Percentiles rank a stretch among this genome's conserved stretches.
phyloP scores from a whole-genome alignment of 805 yeast species.

The Saturnispora hagleri region DNA sequence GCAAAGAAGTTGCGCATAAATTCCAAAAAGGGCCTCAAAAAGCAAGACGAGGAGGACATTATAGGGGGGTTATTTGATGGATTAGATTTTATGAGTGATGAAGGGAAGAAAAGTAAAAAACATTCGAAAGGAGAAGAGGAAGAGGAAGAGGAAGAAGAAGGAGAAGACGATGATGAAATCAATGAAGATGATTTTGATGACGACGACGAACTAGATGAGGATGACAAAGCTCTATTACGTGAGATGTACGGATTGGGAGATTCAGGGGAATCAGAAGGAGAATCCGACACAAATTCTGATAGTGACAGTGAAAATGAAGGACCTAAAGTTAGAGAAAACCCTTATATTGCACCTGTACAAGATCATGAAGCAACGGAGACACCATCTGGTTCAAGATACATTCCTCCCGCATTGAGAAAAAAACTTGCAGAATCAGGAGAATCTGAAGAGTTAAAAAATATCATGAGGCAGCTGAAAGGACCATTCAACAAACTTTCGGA shows the following conservation, averaged over 20 bases:
- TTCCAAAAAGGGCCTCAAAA: conserved; percentile 43
- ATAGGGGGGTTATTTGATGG: conserved; percentile 79
- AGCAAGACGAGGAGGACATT: conserved; percentile 58
- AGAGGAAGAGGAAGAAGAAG: conserved; percentile 13
- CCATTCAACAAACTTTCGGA: conserved; percentile 85
- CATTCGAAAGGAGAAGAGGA: not conserved
- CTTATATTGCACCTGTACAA: conserved; percentile 56
- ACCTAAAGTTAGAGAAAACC: conserved; percentile 50
- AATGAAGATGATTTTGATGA: conserved; percentile 26
- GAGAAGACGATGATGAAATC: conserved; percentile 19
- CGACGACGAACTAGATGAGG: conserved; percentile 26
- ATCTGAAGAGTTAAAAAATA: conserved; percentile 37
- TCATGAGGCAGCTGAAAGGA: conserved; percentile 66
- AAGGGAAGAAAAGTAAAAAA: not conserved
- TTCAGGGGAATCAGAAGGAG: conserved; percentile 12
- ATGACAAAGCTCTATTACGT: conserved; percentile 22
- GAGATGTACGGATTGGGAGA: conserved; percentile 27
- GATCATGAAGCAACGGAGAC: conserved; percentile 13
- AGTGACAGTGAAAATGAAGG: conserved; percentile 23
- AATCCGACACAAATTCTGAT: conserved; percentile 15
- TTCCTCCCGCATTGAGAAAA: conserved; percentile 82
- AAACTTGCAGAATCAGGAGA: conserved; percentile 31
- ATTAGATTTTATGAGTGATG: conserved; percentile 33
- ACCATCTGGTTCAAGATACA: conserved; percentile 38
- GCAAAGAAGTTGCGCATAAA: conserved; percentile 71